Evolutionary conservation across 768 basidiomycete species (phyloP).

Genomic region (Kwoniella pini): DNA sequence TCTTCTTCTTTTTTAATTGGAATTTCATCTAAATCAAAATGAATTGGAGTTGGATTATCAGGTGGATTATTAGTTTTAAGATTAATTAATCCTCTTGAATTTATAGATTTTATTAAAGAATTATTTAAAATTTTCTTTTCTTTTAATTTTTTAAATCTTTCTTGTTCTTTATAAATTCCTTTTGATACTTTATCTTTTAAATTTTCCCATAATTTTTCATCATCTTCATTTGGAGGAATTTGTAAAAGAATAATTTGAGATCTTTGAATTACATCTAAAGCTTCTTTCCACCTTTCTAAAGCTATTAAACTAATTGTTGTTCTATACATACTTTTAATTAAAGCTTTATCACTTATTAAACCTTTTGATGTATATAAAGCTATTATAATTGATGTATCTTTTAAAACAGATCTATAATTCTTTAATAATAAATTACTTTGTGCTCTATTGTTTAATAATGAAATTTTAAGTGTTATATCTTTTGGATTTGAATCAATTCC

Average conservation of each 20-base stretch:
- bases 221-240: conserved; percentile 58
- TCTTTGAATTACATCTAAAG: conserved; percentile 75
- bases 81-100: conserved; percentile 64
- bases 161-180: conserved; percentile 32
- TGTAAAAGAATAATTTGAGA: conserved; percentile 39
- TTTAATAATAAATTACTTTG: conserved; percentile 88
- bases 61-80: conserved; percentile 49
- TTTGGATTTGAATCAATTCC: conserved; percentile 82
- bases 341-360: conserved; percentile 14
- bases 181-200: conserved; percentile 53
- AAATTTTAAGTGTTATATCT: conserved; percentile 58
- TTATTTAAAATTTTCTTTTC: conserved; percentile 58
- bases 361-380: conserved; percentile 31
- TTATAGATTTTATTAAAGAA: conserved; percentile 64
- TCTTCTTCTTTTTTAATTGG: conserved; percentile 9
- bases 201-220: conserved; percentile 60
- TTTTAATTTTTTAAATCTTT: conserved; percentile 56
- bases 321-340: conserved; percentile 83
- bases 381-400: conserved; percentile 59
- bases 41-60: conserved; percentile 52
- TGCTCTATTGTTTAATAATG: conserved; percentile 82
- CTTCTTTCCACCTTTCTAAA: conserved; percentile 75
- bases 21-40: conserved; percentile 43
- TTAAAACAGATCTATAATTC: conserved; percentile 82
- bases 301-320: conserved; percentile 75